phyloP scores from a whole-genome alignment of 1,284 basidiomycete genomes.

The Rhodotorula sp. region DNA sequence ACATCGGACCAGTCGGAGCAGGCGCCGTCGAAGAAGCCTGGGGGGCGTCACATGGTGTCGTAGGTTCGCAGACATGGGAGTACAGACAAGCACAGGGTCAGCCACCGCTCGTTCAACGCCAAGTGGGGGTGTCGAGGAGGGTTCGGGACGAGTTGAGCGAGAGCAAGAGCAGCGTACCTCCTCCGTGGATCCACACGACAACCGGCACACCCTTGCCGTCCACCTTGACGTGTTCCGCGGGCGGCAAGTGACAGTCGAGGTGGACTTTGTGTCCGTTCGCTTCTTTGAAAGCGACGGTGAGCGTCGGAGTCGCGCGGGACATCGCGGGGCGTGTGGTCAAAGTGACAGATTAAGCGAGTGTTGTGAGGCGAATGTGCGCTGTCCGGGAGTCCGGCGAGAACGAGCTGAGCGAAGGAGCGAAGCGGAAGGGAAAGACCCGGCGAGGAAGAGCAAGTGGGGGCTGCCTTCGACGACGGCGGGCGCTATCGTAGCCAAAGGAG shows the following conservation, averaged over 20 bases:
- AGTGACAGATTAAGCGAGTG: not conserved
- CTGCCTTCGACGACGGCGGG: no score
- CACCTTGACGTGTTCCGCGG: not conserved
- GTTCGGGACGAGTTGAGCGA: no score
- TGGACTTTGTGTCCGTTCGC: conserved; percentile 18
- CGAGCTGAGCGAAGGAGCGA: no score
- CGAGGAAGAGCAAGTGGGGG: no score
- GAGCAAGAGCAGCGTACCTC: conserved; percentile 11
- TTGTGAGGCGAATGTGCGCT: no score
- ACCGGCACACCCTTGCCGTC: not conserved
- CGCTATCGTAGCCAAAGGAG: no score
- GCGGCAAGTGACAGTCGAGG: conserved; percentile 30
- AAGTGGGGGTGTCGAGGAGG: not conserved
- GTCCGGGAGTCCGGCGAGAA: no score
- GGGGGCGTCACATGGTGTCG: accelerated
- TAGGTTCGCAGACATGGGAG: not conserved
- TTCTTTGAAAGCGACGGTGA: conserved; percentile 20
- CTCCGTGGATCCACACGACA: conserved; percentile 24
- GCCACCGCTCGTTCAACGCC: not conserved
- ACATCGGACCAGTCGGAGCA: conserved; percentile 13
- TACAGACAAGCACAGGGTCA: not conserved
- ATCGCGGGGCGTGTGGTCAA: not conserved
- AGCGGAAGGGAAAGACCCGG: not conserved
- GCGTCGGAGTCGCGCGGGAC: not conserved
- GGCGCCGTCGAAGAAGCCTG: conserved; percentile 34